Conservation (phyloP, 2,329 filamentous ascomycete species). For the Claviceps sp. region DNA sequence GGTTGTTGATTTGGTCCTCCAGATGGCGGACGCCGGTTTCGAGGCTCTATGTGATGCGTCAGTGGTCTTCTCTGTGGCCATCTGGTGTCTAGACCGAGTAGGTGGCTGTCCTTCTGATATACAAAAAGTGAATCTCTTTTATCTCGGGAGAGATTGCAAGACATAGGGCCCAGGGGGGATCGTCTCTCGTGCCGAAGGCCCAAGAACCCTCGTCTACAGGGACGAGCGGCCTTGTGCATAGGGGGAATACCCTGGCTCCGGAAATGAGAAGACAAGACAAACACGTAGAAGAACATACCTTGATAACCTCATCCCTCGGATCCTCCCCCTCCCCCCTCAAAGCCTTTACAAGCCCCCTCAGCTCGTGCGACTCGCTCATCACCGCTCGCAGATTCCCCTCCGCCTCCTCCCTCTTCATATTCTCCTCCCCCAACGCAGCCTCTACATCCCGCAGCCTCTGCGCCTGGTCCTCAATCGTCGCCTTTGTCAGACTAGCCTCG, state of each 20-base stretch:
- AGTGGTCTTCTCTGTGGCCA: background rate
- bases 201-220: too few species aligned
- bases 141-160: background rate
- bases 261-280: background rate
- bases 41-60: conserved; percentile 13
- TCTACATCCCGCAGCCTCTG: conserved; percentile 19
- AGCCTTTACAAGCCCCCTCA: conserved; percentile 15
- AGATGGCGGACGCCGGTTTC: conserved; percentile 20
- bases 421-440: conserved; percentile 18
- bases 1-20: conserved; percentile 23
- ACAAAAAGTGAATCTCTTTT: too few species aligned
- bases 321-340: conserved; percentile 13
- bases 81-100: too few species aligned
- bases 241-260: too few species aligned
- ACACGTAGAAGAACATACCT: conserved; percentile 11
- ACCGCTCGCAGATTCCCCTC: conserved; percentile 16
- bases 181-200: too few species aligned
- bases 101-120: too few species aligned
- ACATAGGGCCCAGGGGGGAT: background rate
- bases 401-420: conserved; percentile 15
- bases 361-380: conserved; percentile 6
- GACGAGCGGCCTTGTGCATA: too few species aligned
- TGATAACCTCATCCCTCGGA: conserved; percentile 15
- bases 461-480: conserved; percentile 19
- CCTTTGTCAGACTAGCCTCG: conserved; percentile 23